Evolutionary conservation across 2,329 filamentous ascomycete species (phyloP).

Genomic region (Proliferodiscus dingleyae): DNA sequence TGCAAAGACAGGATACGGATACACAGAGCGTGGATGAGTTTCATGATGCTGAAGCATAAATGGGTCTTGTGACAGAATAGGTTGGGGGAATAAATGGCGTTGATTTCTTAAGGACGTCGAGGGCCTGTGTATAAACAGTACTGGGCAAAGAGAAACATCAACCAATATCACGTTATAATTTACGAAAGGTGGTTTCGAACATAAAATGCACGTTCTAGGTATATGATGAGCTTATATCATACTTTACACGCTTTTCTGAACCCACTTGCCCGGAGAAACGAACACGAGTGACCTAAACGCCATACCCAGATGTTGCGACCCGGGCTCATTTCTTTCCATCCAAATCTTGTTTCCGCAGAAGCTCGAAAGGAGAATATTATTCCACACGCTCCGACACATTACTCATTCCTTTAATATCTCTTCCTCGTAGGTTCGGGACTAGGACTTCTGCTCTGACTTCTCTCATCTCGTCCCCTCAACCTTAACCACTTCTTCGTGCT

Average conservation of each 20-base stretch:
- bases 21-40: conserved; percentile 30
- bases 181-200: background rate
- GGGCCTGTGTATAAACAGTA: background rate
- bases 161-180: conserved; percentile 5
- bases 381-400: no score
- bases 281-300: no score
- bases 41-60: conserved; percentile 29
- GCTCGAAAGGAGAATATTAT: no score
- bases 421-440: conserved; percentile 78
- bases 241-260: no score
- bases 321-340: background rate
- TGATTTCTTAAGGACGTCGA: background rate
- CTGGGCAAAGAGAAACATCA: conserved; percentile 10
- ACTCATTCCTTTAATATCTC: conserved; percentile 58
- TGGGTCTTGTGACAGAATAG: background rate
- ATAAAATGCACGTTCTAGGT: no score
- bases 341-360: background rate
- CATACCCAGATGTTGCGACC: conserved; percentile 12
- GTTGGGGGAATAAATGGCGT: conserved; percentile 8
- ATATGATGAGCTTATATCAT: no score
- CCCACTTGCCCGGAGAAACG: no score
- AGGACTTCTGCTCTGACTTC: conserved; percentile 76
- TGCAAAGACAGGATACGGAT: conserved; percentile 29
- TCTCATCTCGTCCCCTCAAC: conserved; percentile 74
- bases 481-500: conserved; percentile 96